Conservation (phyloP, 176 grass and related monocot genomes). For the Oryza glumipatula region DNA sequence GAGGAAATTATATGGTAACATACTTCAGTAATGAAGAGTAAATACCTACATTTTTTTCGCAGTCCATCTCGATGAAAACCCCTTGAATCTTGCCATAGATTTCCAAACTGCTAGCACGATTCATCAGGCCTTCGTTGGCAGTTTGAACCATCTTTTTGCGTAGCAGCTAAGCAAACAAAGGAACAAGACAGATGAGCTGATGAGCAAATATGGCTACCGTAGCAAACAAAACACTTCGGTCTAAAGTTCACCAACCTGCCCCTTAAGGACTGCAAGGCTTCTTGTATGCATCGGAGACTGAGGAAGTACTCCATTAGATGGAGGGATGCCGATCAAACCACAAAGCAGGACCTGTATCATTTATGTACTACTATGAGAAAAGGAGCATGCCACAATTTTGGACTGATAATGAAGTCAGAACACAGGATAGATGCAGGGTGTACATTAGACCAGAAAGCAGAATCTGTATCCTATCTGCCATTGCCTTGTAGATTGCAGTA, state of each 20-base stretch:
- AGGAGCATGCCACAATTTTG: neutral
- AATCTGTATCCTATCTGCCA: slow-evolving; percentile 26
- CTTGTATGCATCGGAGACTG: slow-evolving; percentile 98
- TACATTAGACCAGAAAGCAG: slow-evolving; percentile 54
- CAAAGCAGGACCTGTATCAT: slow-evolving; percentile 72
- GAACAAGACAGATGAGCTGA: slow-evolving; percentile 6
- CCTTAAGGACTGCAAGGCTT: slow-evolving; percentile 85
- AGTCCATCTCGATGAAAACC: slow-evolving; percentile 78
- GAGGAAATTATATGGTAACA: neutral
- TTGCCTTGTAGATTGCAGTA: neutral
- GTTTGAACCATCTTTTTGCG: slow-evolving; percentile 84
- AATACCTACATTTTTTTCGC: slow-evolving; percentile 41
- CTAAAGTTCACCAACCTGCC: slow-evolving; percentile 63
- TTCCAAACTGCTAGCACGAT: slow-evolving; percentile 60
- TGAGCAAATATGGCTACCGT: neutral
- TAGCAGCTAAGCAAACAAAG: slow-evolving; percentile 57
- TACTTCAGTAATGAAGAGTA: slow-evolving; percentile 15
- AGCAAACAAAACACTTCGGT: slow-evolving; percentile 27
- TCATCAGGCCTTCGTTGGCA: slow-evolving; percentile 69
- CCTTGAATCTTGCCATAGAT: slow-evolving; percentile 92
- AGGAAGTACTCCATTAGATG: slow-evolving; percentile 94
- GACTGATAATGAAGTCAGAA: neutral
- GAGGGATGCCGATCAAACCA: slow-evolving; percentile 89
- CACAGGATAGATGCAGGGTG: slow-evolving; percentile 31
- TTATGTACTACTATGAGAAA: slow-evolving; percentile 40